Evolutionary conservation across 768 basidiomycete genomes (phyloP).

Genomic region (Pleurotus tuber-regium): DNA sequence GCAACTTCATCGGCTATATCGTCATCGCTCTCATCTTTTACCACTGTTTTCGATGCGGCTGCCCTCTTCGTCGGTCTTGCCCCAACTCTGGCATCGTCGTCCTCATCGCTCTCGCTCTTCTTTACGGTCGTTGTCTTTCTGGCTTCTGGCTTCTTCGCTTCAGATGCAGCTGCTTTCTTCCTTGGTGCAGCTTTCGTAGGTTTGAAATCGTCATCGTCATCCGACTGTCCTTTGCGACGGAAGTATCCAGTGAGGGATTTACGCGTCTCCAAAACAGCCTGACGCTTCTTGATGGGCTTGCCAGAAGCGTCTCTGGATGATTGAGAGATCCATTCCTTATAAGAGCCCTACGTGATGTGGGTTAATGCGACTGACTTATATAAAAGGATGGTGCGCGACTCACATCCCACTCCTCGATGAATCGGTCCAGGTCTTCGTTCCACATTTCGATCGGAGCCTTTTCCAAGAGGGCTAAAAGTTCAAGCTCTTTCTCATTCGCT

Average conservation of each 20-base stretch:
- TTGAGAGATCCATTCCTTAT: conserved; percentile 46
- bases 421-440: conserved; percentile 84
- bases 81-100: conserved; percentile 15
- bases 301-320: conserved; percentile 40
- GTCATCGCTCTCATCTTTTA: conserved; percentile 36
- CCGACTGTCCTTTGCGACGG: conserved; percentile 16
- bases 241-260: conserved; percentile 28
- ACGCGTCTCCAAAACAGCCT: conserved; percentile 36
- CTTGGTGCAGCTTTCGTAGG: conserved; percentile 25
- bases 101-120: conserved; percentile 15
- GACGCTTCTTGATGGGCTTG: conserved; percentile 38
- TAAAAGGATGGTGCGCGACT: conserved; percentile 25
- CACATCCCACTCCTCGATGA: conserved; percentile 85
- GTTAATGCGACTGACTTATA: no score
- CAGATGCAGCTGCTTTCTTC: conserved; percentile 24
- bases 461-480: conserved; percentile 75
- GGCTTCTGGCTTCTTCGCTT: conserved; percentile 16
- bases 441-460: conserved; percentile 82
- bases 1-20: conserved; percentile 33
- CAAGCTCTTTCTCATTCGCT: conserved; percentile 77
- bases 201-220: conserved; percentile 21
- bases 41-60: conserved; percentile 22
- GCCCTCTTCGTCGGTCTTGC: conserved; percentile 10
- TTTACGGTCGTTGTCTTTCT: conserved; percentile 16
- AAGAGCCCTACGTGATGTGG: conserved; percentile 46